These are phyloP conservation scores for Tolypocladium inflatum DNA, from an alignment of 2,329 filamentous ascomycete species.

Conservation along the genomic window DNA sequence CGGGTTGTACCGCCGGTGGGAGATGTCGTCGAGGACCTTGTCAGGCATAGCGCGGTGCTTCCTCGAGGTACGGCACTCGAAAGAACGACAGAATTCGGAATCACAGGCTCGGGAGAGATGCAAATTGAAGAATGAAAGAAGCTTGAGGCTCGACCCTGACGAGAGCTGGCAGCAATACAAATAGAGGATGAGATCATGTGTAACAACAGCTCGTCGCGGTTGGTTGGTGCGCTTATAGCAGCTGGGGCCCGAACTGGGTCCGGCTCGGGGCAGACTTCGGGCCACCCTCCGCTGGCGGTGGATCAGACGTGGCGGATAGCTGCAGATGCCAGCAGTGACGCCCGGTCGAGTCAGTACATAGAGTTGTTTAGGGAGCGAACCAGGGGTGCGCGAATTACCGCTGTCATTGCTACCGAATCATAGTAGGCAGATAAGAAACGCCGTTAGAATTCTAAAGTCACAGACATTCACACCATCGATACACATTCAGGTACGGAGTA, in stretches of 20 bases:
- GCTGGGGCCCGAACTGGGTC: not conserved
- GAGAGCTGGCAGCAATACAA: not conserved
- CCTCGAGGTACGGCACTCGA: not conserved
- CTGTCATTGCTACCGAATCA: too few species aligned
- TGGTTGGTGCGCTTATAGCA: not conserved
- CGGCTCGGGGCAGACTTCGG: not conserved
- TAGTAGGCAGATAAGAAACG: too few species aligned
- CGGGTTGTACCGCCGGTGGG: conserved; percentile 88
- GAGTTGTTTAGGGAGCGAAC: too few species aligned
- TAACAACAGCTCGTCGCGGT: not conserved
- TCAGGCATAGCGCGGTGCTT: conserved; percentile 48
- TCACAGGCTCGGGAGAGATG: not conserved
- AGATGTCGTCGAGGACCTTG: conserved; percentile 85
- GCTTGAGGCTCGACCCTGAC: not conserved
- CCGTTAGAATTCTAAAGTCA: too few species aligned
- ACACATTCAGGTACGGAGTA: too few species aligned
- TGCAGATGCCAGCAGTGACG: not conserved
- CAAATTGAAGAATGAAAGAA: not conserved
- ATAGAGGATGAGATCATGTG: not conserved
- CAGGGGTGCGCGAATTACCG: too few species aligned
- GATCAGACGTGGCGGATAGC: not conserved
- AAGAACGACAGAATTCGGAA: too few species aligned
- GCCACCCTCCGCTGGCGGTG: not conserved
- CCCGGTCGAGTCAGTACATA: not conserved
- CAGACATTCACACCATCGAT: too few species aligned